Percentiles rank a stretch among this genome's conserved stretches.
Evolutionary conservation across 306 rosid genomes (phyloP).

Genomic region (Rosa chinensis): DNA sequence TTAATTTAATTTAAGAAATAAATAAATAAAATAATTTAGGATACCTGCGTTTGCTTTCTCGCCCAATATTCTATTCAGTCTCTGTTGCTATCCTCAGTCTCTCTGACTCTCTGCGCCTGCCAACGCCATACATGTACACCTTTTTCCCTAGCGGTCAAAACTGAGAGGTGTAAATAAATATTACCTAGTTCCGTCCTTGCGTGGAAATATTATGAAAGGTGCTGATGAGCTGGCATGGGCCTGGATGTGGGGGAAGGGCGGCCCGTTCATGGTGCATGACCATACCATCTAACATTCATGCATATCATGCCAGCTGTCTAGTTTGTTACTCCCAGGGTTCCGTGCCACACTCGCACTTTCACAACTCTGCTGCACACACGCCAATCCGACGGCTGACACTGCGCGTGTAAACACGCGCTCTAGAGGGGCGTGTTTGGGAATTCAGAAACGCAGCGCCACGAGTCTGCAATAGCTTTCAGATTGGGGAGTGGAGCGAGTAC

Average conservation of each 20-base stretch:
- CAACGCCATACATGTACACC: slow-evolving; percentile 2
- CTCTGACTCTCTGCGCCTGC: background rate
- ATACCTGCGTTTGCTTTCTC: slow-evolving; percentile 8
- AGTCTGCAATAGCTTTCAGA: background rate
- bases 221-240: slow-evolving; percentile 28
- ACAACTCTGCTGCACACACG: background rate
- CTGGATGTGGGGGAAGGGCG: background rate
- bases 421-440: background rate
- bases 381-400: background rate
- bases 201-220: background rate
- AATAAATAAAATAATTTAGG: background rate
- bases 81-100: background rate
- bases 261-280: slow-evolving; percentile 27
- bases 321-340: background rate
- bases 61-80: background rate
- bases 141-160: background rate
- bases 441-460: background rate
- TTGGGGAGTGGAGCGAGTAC: background rate
- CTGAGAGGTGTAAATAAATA: background rate
- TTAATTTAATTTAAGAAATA: background rate
- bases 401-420: background rate
- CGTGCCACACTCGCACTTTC: background rate
- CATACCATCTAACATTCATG: slow-evolving; percentile 18
- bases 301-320: slow-evolving; percentile 5
- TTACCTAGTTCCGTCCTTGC: background rate